Evolutionary conservation across 805 yeast species (phyloP), one percentile per base, ranked within the genome.

Genomic region (Yarrowia sp.): DNA sequence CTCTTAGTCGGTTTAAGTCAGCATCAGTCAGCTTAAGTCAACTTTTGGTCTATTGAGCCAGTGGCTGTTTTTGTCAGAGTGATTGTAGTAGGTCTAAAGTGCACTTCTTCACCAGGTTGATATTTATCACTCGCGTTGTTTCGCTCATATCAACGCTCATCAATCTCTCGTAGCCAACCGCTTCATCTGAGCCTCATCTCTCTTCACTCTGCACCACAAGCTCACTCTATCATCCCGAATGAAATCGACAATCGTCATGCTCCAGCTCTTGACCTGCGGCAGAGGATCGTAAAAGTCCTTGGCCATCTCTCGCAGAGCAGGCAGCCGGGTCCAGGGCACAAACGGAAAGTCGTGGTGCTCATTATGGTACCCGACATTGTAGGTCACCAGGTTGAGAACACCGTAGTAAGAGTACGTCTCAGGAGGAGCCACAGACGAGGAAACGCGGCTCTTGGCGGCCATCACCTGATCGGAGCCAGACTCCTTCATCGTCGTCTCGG

Each of bases 261-360:
- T 79, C 98, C 97, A 92, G 42, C 92, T 86, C 46, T 83, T 80
- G 70, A 91, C 92, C 69, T 77, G 80, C 0, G 97, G 97, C 68
- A 92, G 81, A 2, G 91, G 90, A 50, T 85, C 89, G 76, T 92
- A 92, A 74, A 90, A 92, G 73, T 92, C 98, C 24, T 82, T 75
- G 3, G 97, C 97, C 39, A 90, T 84, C 56, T 78, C 75, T 67
- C 88, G 82, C 46, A 92, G 79, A 66, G 83, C 79, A 42, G 90
- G 90, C 60, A 92, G 79, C 70, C 86, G 85, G 0, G 95, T 84
- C 98, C 98, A 92, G 0, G 97, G 94, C 72, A 92, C 84, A 76
- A 87, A 92, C 1, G 98, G 98, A 82, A 92, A 92, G 79, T 92
- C 98, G 75, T 92, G 98, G 77, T 92, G 98, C 77, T 92, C 98